Evolutionary conservation across 139 green algal genomes (phyloP).

Genomic region (Raphidocelis subcapitata): DNA sequence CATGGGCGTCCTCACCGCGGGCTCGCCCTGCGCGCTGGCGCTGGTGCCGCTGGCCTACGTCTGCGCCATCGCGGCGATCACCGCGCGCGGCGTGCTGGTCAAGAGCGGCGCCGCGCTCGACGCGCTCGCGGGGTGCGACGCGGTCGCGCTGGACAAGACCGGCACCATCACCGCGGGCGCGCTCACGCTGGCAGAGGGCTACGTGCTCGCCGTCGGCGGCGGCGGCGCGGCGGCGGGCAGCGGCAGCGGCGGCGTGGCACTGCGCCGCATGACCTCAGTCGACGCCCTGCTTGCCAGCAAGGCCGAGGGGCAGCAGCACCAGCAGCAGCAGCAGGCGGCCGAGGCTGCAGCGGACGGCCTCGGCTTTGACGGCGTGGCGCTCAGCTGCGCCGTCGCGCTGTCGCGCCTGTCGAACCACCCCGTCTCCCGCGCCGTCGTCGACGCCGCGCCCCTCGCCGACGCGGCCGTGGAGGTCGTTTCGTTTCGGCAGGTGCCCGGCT

Average conservation of each 20-base stretch:
- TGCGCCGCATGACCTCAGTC: background rate
- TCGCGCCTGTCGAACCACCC: slow-evolving; percentile 49
- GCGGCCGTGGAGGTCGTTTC: slow-evolving; percentile 17
- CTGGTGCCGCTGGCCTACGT: slow-evolving; percentile 89
- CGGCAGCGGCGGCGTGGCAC: slow-evolving; percentile 41
- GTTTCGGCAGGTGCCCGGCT: slow-evolving; percentile 42
- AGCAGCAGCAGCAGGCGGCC: slow-evolving; percentile 1
- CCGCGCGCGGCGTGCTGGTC: slow-evolving; percentile 66
- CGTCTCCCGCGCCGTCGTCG: slow-evolving; percentile 46
- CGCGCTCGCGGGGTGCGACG: slow-evolving; percentile 50
- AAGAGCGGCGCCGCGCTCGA: slow-evolving; percentile 76
- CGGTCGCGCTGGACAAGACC: slow-evolving; percentile 88
- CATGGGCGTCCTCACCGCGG: slow-evolving; percentile 79
- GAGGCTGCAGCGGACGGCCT: background rate
- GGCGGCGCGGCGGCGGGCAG: background rate
- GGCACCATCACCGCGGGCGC: slow-evolving; percentile 81
- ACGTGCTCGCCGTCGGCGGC: slow-evolving; percentile 16
- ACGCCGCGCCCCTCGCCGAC: slow-evolving; percentile 17
- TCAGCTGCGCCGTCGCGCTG: slow-evolving; percentile 43
- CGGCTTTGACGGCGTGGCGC: slow-evolving; percentile 29
- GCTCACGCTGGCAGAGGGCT: slow-evolving; percentile 47
- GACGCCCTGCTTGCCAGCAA: background rate
- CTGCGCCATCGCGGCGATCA: slow-evolving; percentile 75
- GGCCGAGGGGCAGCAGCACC: background rate
- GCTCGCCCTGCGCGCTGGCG: slow-evolving; percentile 85